Percentiles rank a stretch among this genome's conserved stretches.
These are phyloP conservation scores for Backusella mclennaniae DNA, from an alignment of 192 early-diverging fungal genomes.

Conservation along the genomic window DNA sequence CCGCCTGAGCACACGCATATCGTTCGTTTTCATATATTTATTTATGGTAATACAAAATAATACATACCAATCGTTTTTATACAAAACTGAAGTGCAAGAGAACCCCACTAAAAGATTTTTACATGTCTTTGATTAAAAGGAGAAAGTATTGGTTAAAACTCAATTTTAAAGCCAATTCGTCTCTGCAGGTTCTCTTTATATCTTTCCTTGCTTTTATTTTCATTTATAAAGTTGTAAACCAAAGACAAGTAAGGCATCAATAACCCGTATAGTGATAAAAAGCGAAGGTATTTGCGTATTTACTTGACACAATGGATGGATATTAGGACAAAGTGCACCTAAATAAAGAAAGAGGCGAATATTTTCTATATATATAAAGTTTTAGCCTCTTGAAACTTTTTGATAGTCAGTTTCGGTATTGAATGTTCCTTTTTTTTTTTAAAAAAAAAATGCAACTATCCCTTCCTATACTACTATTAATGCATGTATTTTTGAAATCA, in stretches of 20 bases:
- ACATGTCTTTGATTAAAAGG: not conserved
- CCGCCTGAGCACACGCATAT: not conserved
- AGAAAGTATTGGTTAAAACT: not conserved
- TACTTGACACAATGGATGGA: not conserved
- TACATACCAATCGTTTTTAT: not conserved
- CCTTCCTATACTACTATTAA: no score
- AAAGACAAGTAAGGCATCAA: not conserved
- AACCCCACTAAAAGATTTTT: no score
- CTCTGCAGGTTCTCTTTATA: not conserved
- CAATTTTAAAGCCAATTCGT: not conserved
- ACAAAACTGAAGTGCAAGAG: not conserved
- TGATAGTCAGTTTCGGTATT: not conserved
- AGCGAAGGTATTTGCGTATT: not conserved
- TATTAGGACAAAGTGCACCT: not conserved
- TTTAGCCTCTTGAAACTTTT: not conserved
- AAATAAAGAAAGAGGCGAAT: not conserved
- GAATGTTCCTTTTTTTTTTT: not conserved
- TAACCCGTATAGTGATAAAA: not conserved
- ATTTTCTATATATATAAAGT: not conserved
- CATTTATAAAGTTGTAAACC: not conserved
- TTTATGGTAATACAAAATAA: not conserved
- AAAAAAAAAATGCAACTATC: no score
- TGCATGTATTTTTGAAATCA: no score
- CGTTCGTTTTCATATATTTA: not conserved
- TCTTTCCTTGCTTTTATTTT: not conserved